phyloP scores from a whole-genome alignment of 148 eudicot species.

The Vaccinium macrocarpon region DNA sequence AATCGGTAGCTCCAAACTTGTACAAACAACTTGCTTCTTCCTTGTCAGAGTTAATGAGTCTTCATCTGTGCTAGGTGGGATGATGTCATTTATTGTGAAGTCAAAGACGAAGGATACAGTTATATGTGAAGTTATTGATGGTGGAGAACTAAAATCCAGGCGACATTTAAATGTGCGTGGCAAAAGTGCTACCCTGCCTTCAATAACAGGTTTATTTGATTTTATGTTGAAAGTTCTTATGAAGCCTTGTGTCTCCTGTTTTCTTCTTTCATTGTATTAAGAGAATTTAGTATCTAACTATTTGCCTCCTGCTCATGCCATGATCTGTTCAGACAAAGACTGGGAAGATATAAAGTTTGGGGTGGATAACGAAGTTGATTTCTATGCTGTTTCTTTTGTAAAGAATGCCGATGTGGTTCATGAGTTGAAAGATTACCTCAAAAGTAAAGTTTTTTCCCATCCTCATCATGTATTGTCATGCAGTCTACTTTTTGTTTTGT shows the following conservation, averaged over 20 bases:
- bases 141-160: slow-evolving; percentile 92
- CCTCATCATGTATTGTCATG: neutral
- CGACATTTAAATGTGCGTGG: slow-evolving; percentile 96
- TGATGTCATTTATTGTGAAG: slow-evolving; percentile 87
- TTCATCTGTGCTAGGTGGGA: slow-evolving; percentile 60
- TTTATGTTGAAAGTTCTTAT: neutral
- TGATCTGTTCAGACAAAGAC: slow-evolving; percentile 66
- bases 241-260: neutral
- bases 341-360: slow-evolving; percentile 99
- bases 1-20: neutral
- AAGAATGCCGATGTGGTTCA: slow-evolving; percentile 87
- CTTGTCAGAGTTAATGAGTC: neutral
- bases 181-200: slow-evolving; percentile 92
- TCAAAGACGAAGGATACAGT: slow-evolving; percentile 79
- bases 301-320: slow-evolving; percentile 12
- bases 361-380: slow-evolving; percentile 89
- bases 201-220: slow-evolving; percentile 75
- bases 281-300: neutral
- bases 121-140: slow-evolving; percentile 84
- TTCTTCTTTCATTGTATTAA: neutral
- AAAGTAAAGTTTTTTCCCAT: slow-evolving; percentile 38
- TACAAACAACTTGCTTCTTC: neutral
- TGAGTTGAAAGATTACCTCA: slow-evolving; percentile 83
- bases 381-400: slow-evolving; percentile 96
- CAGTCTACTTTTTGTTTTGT: neutral